These are phyloP conservation scores for Nymphaea colorata DNA, from an alignment of 164 flowering plant genomes.

Conservation along the genomic window DNA sequence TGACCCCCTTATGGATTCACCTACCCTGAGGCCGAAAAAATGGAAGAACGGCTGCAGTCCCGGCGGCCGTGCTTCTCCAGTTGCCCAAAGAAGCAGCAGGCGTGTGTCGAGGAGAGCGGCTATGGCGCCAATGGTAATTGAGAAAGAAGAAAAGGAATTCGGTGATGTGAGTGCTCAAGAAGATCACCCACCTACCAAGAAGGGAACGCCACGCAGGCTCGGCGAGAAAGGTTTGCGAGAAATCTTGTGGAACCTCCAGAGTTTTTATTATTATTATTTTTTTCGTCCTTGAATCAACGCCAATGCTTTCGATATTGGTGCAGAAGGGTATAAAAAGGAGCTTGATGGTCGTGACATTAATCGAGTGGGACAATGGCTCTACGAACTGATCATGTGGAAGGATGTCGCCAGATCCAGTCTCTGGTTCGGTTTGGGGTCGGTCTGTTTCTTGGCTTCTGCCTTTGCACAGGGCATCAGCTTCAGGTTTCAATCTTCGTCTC, in stretches of 20 bases:
- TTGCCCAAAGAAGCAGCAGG: not conserved
- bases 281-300: not conserved
- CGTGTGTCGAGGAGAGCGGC: not conserved
- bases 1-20: not conserved
- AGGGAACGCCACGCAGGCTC: not conserved
- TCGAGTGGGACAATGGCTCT: constrained; percentile 28
- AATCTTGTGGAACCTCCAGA: no score
- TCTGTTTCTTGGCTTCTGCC: constrained; percentile 75
- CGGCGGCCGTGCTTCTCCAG: not conserved
- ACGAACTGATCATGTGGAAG: constrained; percentile 80
- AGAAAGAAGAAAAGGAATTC: not conserved
- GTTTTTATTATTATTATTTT: no score
- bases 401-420: constrained; percentile 81
- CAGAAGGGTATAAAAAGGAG: constrained; percentile 4
- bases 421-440: constrained; percentile 89
- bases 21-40: not conserved
- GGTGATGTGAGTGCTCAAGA: not conserved
- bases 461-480: constrained; percentile 53
- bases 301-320: not conserved
- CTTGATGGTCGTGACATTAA: constrained; percentile 29
- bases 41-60: not conserved
- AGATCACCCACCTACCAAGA: not conserved
- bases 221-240: not conserved
- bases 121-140: not conserved
- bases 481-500: constrained; percentile 33